Evolutionary conservation across 805 yeast genomes (phyloP).

Genomic region (Saccharomyces mikatae): DNA sequence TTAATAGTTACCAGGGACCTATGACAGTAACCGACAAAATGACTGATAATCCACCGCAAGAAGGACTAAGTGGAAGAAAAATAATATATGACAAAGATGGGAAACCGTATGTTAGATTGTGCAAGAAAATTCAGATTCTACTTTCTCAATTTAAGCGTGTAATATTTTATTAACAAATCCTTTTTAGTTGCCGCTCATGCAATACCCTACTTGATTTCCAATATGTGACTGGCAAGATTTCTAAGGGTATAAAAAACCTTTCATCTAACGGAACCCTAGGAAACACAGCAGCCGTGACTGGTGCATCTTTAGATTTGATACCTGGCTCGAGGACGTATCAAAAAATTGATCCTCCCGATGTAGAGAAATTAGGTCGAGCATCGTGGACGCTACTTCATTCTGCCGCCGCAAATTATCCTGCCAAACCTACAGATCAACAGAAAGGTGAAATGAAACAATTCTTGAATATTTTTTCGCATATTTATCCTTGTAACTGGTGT

Average conservation of each 20-base stretch:
- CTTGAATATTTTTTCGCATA: slow-evolving; percentile 57
- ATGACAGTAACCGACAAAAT: slow-evolving; percentile 2
- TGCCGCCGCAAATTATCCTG: slow-evolving; percentile 82
- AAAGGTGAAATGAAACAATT: slow-evolving; percentile 69
- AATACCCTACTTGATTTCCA: slow-evolving; percentile 75
- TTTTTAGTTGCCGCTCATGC: slow-evolving; percentile 72
- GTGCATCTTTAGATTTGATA: slow-evolving; percentile 9
- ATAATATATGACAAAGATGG: slow-evolving; percentile 80
- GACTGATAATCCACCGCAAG: slow-evolving; percentile 31
- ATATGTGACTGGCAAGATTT: slow-evolving; percentile 39
- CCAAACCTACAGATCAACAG: slow-evolving; percentile 47
- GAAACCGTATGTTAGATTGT: slow-evolving; percentile 61
- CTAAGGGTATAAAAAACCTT: slow-evolving; percentile 3
- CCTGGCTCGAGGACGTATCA: slow-evolving; percentile 29
- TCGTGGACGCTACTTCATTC: slow-evolving; percentile 92
- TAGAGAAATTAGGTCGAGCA: slow-evolving; percentile 66
- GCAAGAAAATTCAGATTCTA: slow-evolving; percentile 12
- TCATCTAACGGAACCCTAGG: slow-evolving; percentile 1
- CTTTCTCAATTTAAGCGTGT: background rate
- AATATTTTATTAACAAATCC: slow-evolving; percentile 5
- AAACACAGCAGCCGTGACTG: slow-evolving; percentile 17
- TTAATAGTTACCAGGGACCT: background rate
- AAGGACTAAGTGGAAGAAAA: slow-evolving; percentile 55
- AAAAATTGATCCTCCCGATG: slow-evolving; percentile 79
- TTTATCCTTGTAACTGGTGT: slow-evolving; percentile 93